These are phyloP conservation scores for Ogataea ganodermae DNA, from an alignment of 805 yeast species.

Conservation along the genomic window DNA sequence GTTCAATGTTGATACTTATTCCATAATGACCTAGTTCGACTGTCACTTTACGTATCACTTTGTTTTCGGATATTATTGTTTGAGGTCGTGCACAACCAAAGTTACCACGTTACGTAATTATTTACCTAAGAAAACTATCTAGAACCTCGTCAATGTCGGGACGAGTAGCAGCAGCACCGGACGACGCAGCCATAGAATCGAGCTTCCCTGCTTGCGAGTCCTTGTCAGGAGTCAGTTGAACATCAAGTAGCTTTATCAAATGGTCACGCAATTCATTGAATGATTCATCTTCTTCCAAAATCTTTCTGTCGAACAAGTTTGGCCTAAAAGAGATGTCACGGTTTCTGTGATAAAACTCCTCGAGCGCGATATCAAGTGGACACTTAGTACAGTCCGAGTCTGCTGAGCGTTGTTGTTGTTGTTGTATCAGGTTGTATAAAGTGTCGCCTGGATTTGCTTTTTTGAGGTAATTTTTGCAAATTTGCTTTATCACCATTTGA, in stretches of 20 bases:
- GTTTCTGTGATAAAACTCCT: conserved; percentile 2
- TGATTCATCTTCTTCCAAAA: not conserved
- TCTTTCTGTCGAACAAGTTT: conserved; percentile 8
- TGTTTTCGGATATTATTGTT: not conserved
- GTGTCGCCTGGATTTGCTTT: conserved; percentile 11
- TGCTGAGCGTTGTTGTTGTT: not conserved
- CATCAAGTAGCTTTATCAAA: conserved; percentile 10
- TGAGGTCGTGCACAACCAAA: not conserved
- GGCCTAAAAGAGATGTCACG: conserved; percentile 11
- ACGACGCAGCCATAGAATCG: not conserved
- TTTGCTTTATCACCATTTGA: conserved; percentile 9
- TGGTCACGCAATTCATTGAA: conserved; percentile 1
- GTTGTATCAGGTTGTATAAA: conserved; percentile 16
- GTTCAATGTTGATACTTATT: too few relatives aligned
- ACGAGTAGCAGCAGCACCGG: not conserved
- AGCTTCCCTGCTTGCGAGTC: not conserved
- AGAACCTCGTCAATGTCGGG: conserved; percentile 7
- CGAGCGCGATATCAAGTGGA: conserved; percentile 7
- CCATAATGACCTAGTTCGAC: too few relatives aligned
- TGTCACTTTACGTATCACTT: conserved; percentile 5
- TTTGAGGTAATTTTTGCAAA: conserved; percentile 11
- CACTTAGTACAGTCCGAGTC: not conserved
- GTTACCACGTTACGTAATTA: too few relatives aligned
- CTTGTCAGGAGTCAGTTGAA: not conserved
- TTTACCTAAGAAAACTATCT: not conserved